Evolutionary conservation across 768 basidiomycete species (phyloP), one percentile per base, ranked within the genome.

Genomic region (Clitopilus passeckerianus): DNA sequence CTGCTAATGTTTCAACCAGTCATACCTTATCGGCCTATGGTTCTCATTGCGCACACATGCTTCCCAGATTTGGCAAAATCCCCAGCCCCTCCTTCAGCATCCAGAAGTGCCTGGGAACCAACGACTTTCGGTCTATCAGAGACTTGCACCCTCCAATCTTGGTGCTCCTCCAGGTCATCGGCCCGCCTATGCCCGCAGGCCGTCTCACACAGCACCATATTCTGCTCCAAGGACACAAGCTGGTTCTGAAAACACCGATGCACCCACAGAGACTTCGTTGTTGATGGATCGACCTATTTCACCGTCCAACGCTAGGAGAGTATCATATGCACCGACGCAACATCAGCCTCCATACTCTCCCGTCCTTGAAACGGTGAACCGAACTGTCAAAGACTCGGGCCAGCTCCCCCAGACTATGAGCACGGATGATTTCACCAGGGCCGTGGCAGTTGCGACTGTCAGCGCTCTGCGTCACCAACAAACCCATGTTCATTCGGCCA

Each of bases 61-160:
- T 6, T 87, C 90, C 14, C 97, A 98, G 70, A 99, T 99, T 65
- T 99, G 97, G 97, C 95, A 98, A 70, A 98, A 98, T 69, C 95
- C 95, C 2, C 94, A 90, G 61, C 89, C 86, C 53, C 78, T 95
- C 2, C 73, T 94, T 56, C 85, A 92, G 35, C 75, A 83, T 1
- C 72, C 84, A 56, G 91, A 92, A 46, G 67, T 88, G 16, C 78
- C 84, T 5, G 70, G 76, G 15, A 77, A 77, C 27, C 77, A 80
- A 24, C 84, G 91, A 35, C 64, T 83, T 43, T 89, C 89, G 7
- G 59, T 87, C 34, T 90, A 91, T 70, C 86, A 89, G 62, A 85
- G 83, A 57, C 68, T 82, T 12, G 61, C 80, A 18, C 79, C 80
- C 22, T 71, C 74, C 35, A 67, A 70, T 58, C 14, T 67, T 41